Base-by-base conservation (phyloP, 768 basidiomycete genomes). In the Cystoderma amianthinum region DNA sequence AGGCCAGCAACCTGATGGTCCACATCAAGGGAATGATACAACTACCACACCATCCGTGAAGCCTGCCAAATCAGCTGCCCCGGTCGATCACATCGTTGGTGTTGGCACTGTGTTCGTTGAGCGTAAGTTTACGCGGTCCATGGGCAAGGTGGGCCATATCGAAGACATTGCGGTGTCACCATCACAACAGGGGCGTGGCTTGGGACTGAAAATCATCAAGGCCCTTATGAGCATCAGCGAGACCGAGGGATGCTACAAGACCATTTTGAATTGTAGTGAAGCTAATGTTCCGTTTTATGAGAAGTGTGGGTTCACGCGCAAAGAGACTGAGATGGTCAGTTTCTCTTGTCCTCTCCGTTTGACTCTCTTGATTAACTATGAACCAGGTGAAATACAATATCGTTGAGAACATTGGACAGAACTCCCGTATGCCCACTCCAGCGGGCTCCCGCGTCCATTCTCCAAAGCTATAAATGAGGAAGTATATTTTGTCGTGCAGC, bases 131-230 rank as follows among this genome's bases (percentile, higher is more conserved):
- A 66, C 93, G 32, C 76, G 93, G 30, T 80, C 76, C 1, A 67
- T 89, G n/a, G 89, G 90, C 16, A 72, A 73, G 48, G 88, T 92
- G 11, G 96, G 94, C 0, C 96, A 99, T 56, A 93, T 99, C 48
- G 96, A 99, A 64, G 96, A 99, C 58, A 96, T 99, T 47, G 94
- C 91, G 2, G 94, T 99, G 15, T 80, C 87, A 63, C 81, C 84
- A 63, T 68, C 61, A 32, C 78, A 86, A 64, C 93, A 96, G 69
- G 96, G 96, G 22, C 85, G 85, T 65, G 93, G 90, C 61, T 72
- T 99, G 22, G 96, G 96, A 0, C 60, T 88, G 63, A 74, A 83
- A 50, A 71, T 98, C 51, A 92, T 99, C 56, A 75, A 89, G 51
- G 85, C 88, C 3, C 71, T 98, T 52, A 88, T 85, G 2, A 73